Base-by-base conservation (phyloP, 108 stramenopile species). In the Epithemia pelagica region DNA sequence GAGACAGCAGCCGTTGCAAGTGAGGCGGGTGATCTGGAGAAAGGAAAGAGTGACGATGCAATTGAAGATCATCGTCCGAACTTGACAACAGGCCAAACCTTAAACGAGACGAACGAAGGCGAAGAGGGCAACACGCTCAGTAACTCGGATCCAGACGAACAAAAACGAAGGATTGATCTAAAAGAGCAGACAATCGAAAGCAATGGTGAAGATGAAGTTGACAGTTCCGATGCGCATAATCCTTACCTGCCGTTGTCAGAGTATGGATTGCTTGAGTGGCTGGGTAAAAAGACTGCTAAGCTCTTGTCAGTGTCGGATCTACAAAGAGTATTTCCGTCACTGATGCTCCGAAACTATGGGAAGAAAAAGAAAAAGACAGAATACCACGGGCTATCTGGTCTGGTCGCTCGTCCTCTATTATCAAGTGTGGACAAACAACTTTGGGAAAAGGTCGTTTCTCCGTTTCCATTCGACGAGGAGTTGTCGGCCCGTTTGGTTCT, bases 301-400 rank as follows among this genome's bases (percentile, higher is more conserved):
- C 33, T 37, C 8, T 22, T 58, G 2, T 59, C 58, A 22, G 10
- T 21, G 2, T 30, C 28, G 8, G 58, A 68, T 37, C 31, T 68
- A 20, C 56, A 68, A 46, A 18, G 29, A 5, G 19, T 51, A 5
- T 28, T 66, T 24, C 15, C 53, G 23, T 27, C 3, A 7, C 7
- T 54, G 19, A 33, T 68, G 3, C 21, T 22, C 22, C 27, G 1
- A 22, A 15, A 21, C 1, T 10, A 58, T 1, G 56, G 56, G 3
- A 68, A 68, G 30, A n/a, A n/a, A n/a, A 68, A 68, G 58, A 57
- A 68, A 28, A 46, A 22, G 30, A 68, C 31, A 32, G 56, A 23
- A 26, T 31, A 58, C 2, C 19, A 23, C 31, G 22, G 23, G 1
- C 30, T 58, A 24, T 15, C 56, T 2, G 56, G 32, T 10, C 58